Evolutionary conservation across 371 early-diverging fungal species (phyloP).

Genomic region (Actinomucor elegans): DNA sequence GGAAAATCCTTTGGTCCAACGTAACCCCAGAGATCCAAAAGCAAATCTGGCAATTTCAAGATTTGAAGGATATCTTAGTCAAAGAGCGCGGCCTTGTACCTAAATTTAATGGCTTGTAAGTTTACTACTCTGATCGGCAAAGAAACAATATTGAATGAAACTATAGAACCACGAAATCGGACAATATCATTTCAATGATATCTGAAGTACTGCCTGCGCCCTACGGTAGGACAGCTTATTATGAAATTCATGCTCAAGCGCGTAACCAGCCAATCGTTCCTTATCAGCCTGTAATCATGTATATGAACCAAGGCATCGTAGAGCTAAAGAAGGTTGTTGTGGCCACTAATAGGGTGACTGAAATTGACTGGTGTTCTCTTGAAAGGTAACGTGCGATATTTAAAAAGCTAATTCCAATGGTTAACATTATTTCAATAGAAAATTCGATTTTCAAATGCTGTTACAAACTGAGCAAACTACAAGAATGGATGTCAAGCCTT

Average conservation of each 20-base stretch:
- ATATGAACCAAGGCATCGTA: slow-evolving; percentile 40
- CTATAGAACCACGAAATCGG: slow-evolving; percentile 31
- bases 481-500: slow-evolving; percentile 49
- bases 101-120: slow-evolving; percentile 43
- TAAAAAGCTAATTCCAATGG: not conserved
- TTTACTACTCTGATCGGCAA: no score
- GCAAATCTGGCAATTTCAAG: slow-evolving; percentile 40
- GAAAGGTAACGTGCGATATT: slow-evolving; percentile 51
- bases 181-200: slow-evolving; percentile 23
- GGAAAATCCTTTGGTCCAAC: slow-evolving; percentile 47
- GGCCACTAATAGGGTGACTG: slow-evolving; percentile 25
- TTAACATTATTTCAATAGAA: slow-evolving; percentile 16
- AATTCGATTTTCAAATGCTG: slow-evolving; percentile 48
- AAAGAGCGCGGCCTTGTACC: slow-evolving; percentile 34
- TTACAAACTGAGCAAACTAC: slow-evolving; percentile 32
- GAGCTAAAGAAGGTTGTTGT: slow-evolving; percentile 42
- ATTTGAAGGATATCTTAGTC: slow-evolving; percentile 44
- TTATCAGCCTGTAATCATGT: slow-evolving; percentile 41
- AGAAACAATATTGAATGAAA: no score
- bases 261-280: slow-evolving; percentile 40
- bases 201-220: slow-evolving; percentile 27
- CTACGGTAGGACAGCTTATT: slow-evolving; percentile 23
- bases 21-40: slow-evolving; percentile 26
- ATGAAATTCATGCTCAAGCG: slow-evolving; percentile 48
- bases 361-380: slow-evolving; percentile 48